These are phyloP conservation scores for Dioscorea zingiberensis DNA, from an alignment of 106 monocot genomes.

Conservation along the genomic window DNA sequence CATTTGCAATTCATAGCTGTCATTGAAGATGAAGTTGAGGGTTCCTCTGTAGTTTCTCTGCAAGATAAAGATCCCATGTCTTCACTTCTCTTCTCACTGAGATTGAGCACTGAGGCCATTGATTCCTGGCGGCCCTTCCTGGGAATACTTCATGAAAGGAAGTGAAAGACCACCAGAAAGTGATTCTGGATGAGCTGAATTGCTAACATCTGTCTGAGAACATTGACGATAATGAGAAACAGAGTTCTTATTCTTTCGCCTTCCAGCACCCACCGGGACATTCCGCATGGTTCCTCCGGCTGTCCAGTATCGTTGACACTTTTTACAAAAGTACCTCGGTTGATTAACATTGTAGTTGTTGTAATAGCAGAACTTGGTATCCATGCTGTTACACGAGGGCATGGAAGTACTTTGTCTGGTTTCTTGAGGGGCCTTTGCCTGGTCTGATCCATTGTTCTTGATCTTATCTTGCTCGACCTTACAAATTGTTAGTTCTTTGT, in stretches of 20 bases:
- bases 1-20: conserved; percentile 10
- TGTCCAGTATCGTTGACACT: conserved; percentile 67
- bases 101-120: conserved; percentile 13
- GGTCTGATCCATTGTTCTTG: conserved; percentile 8
- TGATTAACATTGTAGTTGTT: conserved; percentile 69
- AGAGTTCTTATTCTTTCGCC: conserved; percentile 37
- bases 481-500: not conserved
- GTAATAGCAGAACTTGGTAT: conserved; percentile 73
- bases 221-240: conserved; percentile 6
- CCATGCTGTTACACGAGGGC: conserved; percentile 57
- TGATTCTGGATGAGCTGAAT: not conserved
- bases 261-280: conserved; percentile 61
- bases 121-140: conserved; percentile 22
- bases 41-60: conserved; percentile 18
- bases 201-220: not conserved
- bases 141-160: conserved; percentile 6
- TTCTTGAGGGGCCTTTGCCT: conserved; percentile 40
- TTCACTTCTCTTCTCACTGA: conserved; percentile 7
- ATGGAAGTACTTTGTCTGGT: conserved; percentile 53
- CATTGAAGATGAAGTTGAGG: conserved; percentile 12
- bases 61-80: conserved; percentile 1
- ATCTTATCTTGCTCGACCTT: conserved; percentile 7
- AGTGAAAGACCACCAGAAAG: not conserved
- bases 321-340: conserved; percentile 61
- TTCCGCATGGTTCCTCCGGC: conserved; percentile 66